Evolutionary conservation across 805 yeast species (phyloP).

Genomic region (Pichia scutulata): DNA sequence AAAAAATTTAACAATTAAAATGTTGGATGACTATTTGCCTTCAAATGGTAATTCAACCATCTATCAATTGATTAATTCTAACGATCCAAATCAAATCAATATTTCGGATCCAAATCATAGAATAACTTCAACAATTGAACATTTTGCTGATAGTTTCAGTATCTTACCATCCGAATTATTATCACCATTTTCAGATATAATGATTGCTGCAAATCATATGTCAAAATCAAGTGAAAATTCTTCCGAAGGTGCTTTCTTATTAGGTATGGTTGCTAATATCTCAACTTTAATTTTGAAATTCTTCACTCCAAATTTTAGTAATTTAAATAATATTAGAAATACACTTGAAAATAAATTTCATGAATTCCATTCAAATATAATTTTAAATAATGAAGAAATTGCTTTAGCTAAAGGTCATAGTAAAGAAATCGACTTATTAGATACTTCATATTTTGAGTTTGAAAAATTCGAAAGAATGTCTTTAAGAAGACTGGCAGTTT

Average conservation of each 20-base stretch:
- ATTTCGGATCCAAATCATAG: constrained; percentile 77
- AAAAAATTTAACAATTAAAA: constrained; percentile 51
- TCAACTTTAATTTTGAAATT: constrained; percentile 67
- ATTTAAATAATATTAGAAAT: constrained; percentile 66
- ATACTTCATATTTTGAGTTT: constrained; percentile 71
- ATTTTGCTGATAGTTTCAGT: constrained; percentile 65
- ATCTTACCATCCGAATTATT: constrained; percentile 74
- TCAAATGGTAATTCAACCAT: constrained; percentile 60
- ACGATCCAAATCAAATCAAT: constrained; percentile 13
- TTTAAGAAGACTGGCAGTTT: constrained; percentile 62
- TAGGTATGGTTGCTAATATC: constrained; percentile 73
- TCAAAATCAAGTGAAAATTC: constrained; percentile 57
- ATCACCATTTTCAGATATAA: constrained; percentile 74
- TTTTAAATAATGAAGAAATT: constrained; percentile 75
- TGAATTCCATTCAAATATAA: constrained; percentile 73
- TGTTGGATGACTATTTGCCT: constrained; percentile 68
- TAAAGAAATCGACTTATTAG: constrained; percentile 70
- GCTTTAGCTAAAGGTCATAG: constrained; percentile 78
- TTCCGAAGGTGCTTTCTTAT: constrained; percentile 69
- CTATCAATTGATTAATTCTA: constrained; percentile 56
- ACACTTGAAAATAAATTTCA: constrained; percentile 80
- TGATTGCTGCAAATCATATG: constrained; percentile 73
- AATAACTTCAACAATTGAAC: constrained; percentile 70
- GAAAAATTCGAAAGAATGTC: constrained; percentile 72
- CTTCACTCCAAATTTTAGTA: constrained; percentile 87